Percentiles rank a stretch among this genome's conserved stretches.
These are phyloP conservation scores for Rhodotorula sp. DNA, from an alignment of 1,284 basidiomycete genomes.

Conservation along the genomic window DNA sequence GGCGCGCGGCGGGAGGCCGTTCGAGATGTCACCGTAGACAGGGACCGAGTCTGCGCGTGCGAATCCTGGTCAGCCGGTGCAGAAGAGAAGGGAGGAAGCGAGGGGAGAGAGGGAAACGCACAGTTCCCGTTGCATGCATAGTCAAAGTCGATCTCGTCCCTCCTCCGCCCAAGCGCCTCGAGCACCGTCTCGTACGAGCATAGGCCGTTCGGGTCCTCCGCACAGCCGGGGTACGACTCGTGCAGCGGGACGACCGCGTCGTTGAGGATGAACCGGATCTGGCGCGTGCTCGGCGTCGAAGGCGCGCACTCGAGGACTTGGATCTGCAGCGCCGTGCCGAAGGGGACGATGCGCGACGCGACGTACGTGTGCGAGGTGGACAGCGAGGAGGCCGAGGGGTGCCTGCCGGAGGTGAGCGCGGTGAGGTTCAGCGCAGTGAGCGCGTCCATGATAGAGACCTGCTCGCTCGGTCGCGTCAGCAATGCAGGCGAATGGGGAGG, in stretches of 20 bases:
- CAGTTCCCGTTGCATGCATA: conserved; percentile 73
- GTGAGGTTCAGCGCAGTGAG: conserved; percentile 73
- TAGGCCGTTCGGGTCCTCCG: conserved; percentile 67
- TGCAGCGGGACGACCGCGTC: conserved; percentile 78
- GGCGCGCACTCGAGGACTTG: conserved; percentile 50
- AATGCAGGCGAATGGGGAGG: not conserved
- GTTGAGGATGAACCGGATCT: conserved; percentile 51
- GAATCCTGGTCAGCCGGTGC: not conserved
- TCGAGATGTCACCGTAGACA: not conserved
- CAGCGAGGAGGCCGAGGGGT: conserved; percentile 37
- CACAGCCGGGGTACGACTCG: conserved; percentile 63
- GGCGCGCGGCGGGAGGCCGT: not conserved
- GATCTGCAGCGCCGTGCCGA: conserved; percentile 60
- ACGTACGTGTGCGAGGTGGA: conserved; percentile 60
- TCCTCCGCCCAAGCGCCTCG: conserved; percentile 66
- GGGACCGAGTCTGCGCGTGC: no score
- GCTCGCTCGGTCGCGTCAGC: conserved; percentile 33
- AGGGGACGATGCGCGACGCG: conserved; percentile 69
- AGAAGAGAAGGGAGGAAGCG: no score
- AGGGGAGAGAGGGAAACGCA: not conserved
- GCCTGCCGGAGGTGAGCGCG: conserved; percentile 42
- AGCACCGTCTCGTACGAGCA: conserved; percentile 77
- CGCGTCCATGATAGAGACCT: conserved; percentile 74
- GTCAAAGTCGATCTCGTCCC: conserved; percentile 69
- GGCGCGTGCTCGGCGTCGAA: conserved; percentile 45